Evolutionary conservation across 108 stramenopile genomes (phyloP), one percentile per base, ranked within the genome.

Genomic region (Nannochloropsis salina): DNA sequence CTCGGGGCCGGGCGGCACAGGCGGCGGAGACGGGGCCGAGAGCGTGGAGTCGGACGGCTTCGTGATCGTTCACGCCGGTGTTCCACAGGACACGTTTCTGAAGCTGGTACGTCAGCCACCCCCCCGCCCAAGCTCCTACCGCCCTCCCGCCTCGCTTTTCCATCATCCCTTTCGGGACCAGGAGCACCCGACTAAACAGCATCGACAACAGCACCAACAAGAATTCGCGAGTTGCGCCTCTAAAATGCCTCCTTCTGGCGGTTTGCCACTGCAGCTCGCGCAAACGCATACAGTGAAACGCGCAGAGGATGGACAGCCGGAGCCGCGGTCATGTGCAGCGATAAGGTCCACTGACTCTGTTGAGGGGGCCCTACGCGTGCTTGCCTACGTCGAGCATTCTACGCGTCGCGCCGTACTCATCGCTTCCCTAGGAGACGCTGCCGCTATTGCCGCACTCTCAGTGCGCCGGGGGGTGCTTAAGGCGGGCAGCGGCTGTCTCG

Each of bases 31-130:
- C 8, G 61, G 61, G 61, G 61, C 61, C 3, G 61, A 74, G 8
- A 74, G 61, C n/a, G 61, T 74, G 61, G 61, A 74, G 61, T 74
- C 61, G 6, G 61, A 74, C 61, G 61, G 61, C 8, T 74, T 74
- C 61, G 61, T 74, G 61, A 74, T 74, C n/a, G 6, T 74, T 8
- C 15, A 74, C 61, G 61, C 61, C 61, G 61, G 61, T 4, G 61
- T 74, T 15, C 61, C 61, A 74, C 61, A 74, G 20, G 61, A 74
- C 61, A n/a, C n/a, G 61, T n/a, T 2, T n/a, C 3, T n/a, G 4
- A 6, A 4, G 2, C 15, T n/a, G n/a, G 61, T 4, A 15, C 31
- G 31, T 31, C 61, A 74, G 61, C 20, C 20, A 15, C 61, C 15
- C 4, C 61, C 15, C 61, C 61, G 61, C 61, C 61, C 20, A 3